Evolutionary conservation across 164 flowering plant species (phyloP).

Genomic region (Malania oleifera): DNA sequence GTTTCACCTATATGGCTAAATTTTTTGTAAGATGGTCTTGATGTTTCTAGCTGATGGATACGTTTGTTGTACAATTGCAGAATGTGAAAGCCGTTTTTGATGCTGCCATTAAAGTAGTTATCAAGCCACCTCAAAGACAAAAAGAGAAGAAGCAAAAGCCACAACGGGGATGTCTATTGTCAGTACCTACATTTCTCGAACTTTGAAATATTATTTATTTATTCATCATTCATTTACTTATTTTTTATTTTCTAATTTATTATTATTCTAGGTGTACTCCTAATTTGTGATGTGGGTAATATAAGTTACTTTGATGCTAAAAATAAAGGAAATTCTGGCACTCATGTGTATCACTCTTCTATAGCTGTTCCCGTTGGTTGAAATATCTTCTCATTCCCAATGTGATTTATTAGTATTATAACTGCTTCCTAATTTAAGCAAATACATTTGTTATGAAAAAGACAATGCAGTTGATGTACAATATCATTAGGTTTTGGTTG

Average conservation of each 20-base stretch:
- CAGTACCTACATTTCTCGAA: conserved; percentile 30
- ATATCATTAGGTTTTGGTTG: too few species aligned
- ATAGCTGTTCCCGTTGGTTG: neutral
- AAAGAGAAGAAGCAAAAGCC: conserved; percentile 80
- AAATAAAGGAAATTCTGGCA: neutral
- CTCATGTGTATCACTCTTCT: neutral
- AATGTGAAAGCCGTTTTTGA: conserved; percentile 97
- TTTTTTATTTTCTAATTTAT: neutral
- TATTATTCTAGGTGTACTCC: neutral
- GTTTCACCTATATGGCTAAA: neutral
- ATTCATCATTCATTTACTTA: neutral
- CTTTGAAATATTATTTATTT: neutral
- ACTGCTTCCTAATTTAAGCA: too few species aligned
- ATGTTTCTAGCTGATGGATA: neutral
- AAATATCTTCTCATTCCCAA: neutral
- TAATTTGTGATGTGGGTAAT: neutral
- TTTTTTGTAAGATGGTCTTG: neutral
- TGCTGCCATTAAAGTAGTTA: conserved; percentile 90
- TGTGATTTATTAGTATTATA: too few species aligned
- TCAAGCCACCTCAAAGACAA: conserved; percentile 80
- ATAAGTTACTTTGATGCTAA: neutral
- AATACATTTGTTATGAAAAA: too few species aligned
- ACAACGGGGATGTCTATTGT: conserved; percentile 62
- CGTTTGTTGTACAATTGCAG: conserved; percentile 32
- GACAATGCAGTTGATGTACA: too few species aligned